Evolutionary conservation across 106 monocot species (phyloP), one percentile per base, ranked within the genome.

Genomic region (Triglochin maritima): DNA sequence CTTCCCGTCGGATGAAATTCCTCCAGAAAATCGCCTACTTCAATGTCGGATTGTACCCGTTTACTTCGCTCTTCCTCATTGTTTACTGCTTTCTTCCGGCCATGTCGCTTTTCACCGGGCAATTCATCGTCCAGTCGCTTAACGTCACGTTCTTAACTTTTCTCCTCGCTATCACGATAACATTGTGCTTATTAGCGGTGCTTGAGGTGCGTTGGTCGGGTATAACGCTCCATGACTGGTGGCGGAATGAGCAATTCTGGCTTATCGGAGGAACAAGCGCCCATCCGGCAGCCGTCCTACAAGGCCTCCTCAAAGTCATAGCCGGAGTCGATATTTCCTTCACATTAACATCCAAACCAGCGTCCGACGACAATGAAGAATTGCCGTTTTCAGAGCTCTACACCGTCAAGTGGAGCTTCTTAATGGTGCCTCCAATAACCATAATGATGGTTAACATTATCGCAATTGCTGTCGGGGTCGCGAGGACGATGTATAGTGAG

Each of bases 161-260:
- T 54, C 85, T 96, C 3, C 74, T 96, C 45, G 67, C 63, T 7
- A 96, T 96, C 73, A 91, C 83, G 5, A 44, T 84, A 61, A 91
- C 96, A 0, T 72, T 96, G 53, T 96, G 88, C 68, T 29, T 96
- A 53, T 83, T 96, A 2, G 96, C 96, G 4, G 4, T 96, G 53
- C 81, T 98, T 44, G 92, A 98, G 80, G 84, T 98, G 45, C 74
- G 79, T 60, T 98, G 98, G 98, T 88, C 88, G 0, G 92, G 92
- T 47, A 92, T 98, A 44, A 86, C 98, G 3, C 76, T 98, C 6
- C 88, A 98, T 17, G 98, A 92, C 57, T 98, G 98, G 98, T 98
- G 98, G 98, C 14, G 98, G 2, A 98, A 98, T 63, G 98, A 98
- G 84, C 98, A 98, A 70, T 96, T 96, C 81, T 96, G 96, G 96